Evolutionary conservation across 192 early-diverging fungal species (phyloP).

Genomic region (Backusella westeae): DNA sequence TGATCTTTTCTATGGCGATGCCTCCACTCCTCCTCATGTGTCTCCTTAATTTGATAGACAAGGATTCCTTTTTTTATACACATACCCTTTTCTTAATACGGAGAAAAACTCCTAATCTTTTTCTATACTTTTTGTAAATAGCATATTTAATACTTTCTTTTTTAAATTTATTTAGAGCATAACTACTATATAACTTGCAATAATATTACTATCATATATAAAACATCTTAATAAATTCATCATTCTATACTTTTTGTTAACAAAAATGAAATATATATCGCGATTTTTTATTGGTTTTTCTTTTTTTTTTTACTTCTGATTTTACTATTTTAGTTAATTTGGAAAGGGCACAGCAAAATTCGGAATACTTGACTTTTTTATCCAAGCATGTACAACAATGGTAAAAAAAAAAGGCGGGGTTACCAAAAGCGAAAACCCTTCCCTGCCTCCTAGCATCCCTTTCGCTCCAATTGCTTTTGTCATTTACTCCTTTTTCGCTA

Average conservation of each 20-base stretch:
- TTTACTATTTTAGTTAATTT: conserved; percentile 3
- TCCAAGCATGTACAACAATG: not conserved
- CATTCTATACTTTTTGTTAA: not conserved
- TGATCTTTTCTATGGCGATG: conserved; percentile 2
- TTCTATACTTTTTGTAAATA: conserved; percentile 7
- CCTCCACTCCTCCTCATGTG: conserved; percentile 6
- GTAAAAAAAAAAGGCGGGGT: not conserved
- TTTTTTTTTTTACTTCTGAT: not conserved
- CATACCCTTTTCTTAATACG: conserved; percentile 1
- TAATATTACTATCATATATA: not conserved
- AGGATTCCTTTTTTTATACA: not conserved
- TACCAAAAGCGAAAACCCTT: not conserved
- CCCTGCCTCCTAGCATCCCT: not conserved
- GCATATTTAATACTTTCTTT: not conserved
- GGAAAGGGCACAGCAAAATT: not conserved
- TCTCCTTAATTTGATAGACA: conserved; percentile 5
- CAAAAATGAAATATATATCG: not conserved
- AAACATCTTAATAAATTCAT: conserved; percentile 1
- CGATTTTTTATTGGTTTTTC: not conserved
- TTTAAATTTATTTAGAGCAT: not conserved
- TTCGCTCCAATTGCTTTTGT: not conserved
- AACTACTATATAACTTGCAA: not conserved
- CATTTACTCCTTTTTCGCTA: not conserved
- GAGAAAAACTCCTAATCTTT: not conserved
- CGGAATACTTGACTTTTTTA: not conserved